Base-by-base conservation (phyloP, 2,329 filamentous ascomycete species). In the Cercospora nicotianae region DNA sequence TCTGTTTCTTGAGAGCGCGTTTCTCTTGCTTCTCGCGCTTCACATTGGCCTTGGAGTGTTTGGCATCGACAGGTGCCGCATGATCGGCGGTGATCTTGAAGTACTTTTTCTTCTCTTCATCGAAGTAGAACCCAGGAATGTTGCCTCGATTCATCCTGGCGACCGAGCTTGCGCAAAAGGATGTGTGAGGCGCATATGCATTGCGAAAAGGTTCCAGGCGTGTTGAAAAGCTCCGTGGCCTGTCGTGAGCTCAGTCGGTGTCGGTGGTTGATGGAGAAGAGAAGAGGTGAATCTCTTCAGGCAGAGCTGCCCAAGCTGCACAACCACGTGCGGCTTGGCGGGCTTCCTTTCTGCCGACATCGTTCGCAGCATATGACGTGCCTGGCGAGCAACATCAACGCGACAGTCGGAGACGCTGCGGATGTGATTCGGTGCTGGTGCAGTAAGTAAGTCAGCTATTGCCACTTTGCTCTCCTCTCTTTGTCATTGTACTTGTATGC, bases 31-130 rank as follows among this genome's bases (percentile, higher is more conserved):
- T 61, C 75, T 82, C 73, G 26, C 73, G 74, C 39, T 72, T 72
- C 8, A 84, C 76, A 59, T 82, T 82, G 10, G 79, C 74, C 13
- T 75, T 72, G 0, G 81, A 79, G 71, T 85, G 82, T 66, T 81
- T 82, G 3, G 78, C 73, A 6, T 72, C 73, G 10, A 70, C 64
- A 51, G 79, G 72, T 39, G 78, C 75, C 60, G 74, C 63, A 75
- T 80, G 78, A 30, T 80, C 76, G 16, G 77, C 76, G 63, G 80
- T 78, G 23, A 85, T 81, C 42, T 79, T 79, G 77, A 85, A 85
- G 73, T 85, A 85, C 67, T 84, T 85, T 60, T 79, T 77, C 74
- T 83, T 84, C 45, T 82, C 81, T 36, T 74, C 70, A 69, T 85
- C 81, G 69, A 76, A 68, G 28, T 67, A 68, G 55, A 48, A 64